Conservation (phyloP, 2,329 filamentous ascomycete species). For the Ophiosphaerella narmari region DNA sequence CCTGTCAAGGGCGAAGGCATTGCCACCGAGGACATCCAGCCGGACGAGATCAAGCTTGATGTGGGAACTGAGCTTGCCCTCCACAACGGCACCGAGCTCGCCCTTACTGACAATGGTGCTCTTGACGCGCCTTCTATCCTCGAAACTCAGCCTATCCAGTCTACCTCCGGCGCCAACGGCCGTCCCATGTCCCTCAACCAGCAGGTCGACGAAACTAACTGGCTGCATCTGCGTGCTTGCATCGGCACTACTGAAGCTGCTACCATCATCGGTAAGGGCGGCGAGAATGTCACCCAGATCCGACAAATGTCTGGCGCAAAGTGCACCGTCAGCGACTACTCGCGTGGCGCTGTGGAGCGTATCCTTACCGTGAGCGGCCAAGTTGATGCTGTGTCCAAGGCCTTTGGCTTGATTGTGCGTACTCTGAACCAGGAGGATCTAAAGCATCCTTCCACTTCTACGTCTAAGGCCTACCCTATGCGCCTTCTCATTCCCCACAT, state of each 20-base stretch:
- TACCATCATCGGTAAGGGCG: slow-evolving; percentile 97
- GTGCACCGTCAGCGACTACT: slow-evolving; percentile 98
- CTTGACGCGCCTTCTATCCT: slow-evolving; percentile 60
- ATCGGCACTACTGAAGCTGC: slow-evolving; percentile 97
- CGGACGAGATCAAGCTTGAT: slow-evolving; percentile 32
- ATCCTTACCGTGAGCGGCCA: slow-evolving; percentile 96
- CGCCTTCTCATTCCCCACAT: slow-evolving; percentile 95
- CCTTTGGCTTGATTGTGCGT: slow-evolving; percentile 96
- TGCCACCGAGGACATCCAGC: slow-evolving; percentile 39
- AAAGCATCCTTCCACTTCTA: slow-evolving; percentile 81
- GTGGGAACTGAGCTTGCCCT: slow-evolving; percentile 35
- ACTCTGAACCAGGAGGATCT: slow-evolving; percentile 97
- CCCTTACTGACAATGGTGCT: slow-evolving; percentile 71
- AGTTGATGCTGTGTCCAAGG: slow-evolving; percentile 97
- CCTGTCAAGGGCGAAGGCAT: slow-evolving; percentile 42
- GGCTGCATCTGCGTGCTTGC: slow-evolving; percentile 96
- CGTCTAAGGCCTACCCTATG: slow-evolving; percentile 96
- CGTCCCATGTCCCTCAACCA: slow-evolving; percentile 51
- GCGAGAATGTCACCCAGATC: slow-evolving; percentile 98
- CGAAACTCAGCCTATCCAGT: slow-evolving; percentile 64
- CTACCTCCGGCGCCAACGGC: slow-evolving; percentile 60
- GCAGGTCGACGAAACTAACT: slow-evolving; percentile 85
- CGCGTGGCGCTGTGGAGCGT: slow-evolving; percentile 94
- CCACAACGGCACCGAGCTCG: slow-evolving; percentile 60
- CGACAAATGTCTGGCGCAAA: slow-evolving; percentile 93